Conservation (phyloP, 2,329 filamentous ascomycete genomes). For the Fusarium sp. region DNA sequence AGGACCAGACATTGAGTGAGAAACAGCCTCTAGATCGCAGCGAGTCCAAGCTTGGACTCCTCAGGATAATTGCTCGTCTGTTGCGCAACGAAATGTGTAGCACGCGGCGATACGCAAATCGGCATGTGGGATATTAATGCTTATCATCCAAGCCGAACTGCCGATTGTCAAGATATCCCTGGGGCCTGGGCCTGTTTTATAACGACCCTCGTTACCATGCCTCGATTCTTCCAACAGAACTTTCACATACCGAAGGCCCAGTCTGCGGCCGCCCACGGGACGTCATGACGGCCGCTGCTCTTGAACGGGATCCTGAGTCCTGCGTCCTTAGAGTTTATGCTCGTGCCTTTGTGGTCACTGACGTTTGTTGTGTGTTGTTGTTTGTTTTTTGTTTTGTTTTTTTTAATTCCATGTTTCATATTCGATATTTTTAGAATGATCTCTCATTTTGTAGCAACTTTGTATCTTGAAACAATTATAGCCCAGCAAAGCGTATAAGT, state of each 20-base stretch:
- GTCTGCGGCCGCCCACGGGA: not conserved
- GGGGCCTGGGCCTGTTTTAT: not conserved
- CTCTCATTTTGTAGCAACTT: not conserved
- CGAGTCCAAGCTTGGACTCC: constrained; percentile 61
- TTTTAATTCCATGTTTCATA: not conserved
- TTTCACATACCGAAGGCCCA: not conserved
- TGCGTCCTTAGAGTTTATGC: not conserved
- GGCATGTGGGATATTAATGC: constrained; percentile 61
- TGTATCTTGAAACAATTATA: not conserved
- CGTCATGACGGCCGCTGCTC: not conserved
- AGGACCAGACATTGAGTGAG: constrained; percentile 67
- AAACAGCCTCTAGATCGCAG: constrained; percentile 62
- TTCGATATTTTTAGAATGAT: not conserved
- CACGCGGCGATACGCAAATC: constrained; percentile 69
- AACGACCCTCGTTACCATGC: not conserved
- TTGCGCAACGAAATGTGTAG: constrained; percentile 61
- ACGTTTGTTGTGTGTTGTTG: not conserved
- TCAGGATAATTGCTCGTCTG: not conserved
- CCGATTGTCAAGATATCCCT: not conserved
- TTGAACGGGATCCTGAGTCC: not conserved
- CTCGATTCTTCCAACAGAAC: not conserved
- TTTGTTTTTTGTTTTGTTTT: not conserved
- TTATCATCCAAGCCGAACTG: constrained; percentile 39
- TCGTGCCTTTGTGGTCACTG: not conserved
- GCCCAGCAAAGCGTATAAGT: not conserved